Evolutionary conservation across 2,329 filamentous ascomycete species (phyloP).

Genomic region (Lecanicillium sp.): DNA sequence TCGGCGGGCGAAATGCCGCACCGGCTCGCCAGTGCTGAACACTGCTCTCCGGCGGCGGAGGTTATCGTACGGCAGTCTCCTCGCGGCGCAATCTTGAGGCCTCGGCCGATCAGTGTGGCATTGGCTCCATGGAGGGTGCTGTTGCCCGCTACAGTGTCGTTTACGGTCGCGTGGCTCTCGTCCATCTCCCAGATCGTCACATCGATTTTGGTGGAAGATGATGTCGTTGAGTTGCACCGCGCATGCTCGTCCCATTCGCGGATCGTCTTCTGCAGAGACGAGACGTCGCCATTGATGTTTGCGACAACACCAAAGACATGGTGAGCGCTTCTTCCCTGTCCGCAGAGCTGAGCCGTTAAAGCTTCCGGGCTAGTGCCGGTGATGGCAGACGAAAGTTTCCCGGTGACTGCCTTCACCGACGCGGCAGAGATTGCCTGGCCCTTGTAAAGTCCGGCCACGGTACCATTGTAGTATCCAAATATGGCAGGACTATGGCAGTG

Average conservation of each 20-base stretch:
- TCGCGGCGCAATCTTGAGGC: too few species aligned
- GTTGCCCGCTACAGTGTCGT: background rate
- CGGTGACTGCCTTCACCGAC: background rate
- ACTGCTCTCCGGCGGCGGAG: conserved; percentile 32
- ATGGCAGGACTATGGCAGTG: background rate
- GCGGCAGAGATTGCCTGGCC: background rate
- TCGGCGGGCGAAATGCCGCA: conserved; percentile 31
- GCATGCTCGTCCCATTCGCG: background rate
- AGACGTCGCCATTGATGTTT: background rate
- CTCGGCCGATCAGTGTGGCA: too few species aligned
- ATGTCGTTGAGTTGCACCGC: background rate
- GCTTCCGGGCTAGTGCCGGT: background rate
- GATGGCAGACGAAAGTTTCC: background rate
- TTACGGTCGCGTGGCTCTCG: background rate
- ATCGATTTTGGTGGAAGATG: too few species aligned
- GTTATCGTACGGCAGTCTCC: too few species aligned
- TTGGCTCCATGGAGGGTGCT: too few species aligned
- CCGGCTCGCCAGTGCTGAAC: conserved; percentile 27
- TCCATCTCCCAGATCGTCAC: too few species aligned
- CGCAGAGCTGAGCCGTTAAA: background rate
- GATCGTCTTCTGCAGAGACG: background rate
- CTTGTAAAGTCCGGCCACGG: background rate
- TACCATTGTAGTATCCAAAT: conserved; percentile 2
- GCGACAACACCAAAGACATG: background rate
- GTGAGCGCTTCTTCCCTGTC: background rate